Base-by-base conservation (phyloP, 495 filamentous ascomycete species). In the Cairneyella variabilis region DNA sequence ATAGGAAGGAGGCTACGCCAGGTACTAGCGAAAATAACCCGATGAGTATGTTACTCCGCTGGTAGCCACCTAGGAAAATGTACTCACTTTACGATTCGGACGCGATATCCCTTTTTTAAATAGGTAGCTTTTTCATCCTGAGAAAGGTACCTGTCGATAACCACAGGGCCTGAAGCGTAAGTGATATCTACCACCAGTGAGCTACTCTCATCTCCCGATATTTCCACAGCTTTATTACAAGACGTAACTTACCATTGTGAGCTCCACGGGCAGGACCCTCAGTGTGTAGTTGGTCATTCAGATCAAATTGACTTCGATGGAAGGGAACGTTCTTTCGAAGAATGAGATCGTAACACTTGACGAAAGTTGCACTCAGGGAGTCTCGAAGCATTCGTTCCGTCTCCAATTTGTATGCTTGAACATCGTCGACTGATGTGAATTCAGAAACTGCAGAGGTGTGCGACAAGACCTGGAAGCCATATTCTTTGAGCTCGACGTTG, bases 1-100 rank as follows among this genome's bases (percentile, higher is more conserved):
- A 51, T 37, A 4, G 48, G 48, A 6, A 51, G 8, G n/a, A 51
- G 22, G 17, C 18, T 40, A 3, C 48, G 48, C 48, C 48, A 51
- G 10, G 38, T 43, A 30, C 48, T 51, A 37, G 10, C 3, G n/a
- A 2, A 34, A 7, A 9, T 45, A 7, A 45, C 17, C 22, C 25
- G 21, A 22, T 45, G 21, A 7, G 17, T 45, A 22, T 5, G 7
- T 7, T 22, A 8, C 5, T 20, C 9, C 17, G 4, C n/a, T n/a
- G n/a, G n/a, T n/a, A n/a, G n/a, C n/a, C n/a, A n/a, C n/a, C n/a
- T n/a, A n/a, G n/a, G n/a, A 11, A 18, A 26, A 45, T 26, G 4
- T 9, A 20, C 30, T 1, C n/a, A 49, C 46, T 49, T 49, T 16
- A 49, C 22, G 8, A 49, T 49, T 7, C 46, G 46, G 7, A 36